A percentile compares a stretch with the other conserved stretches of the same genome.
Evolutionary conservation across 192 early-diverging fungal species (phyloP).

Genomic region (Backusella mclennaniae): DNA sequence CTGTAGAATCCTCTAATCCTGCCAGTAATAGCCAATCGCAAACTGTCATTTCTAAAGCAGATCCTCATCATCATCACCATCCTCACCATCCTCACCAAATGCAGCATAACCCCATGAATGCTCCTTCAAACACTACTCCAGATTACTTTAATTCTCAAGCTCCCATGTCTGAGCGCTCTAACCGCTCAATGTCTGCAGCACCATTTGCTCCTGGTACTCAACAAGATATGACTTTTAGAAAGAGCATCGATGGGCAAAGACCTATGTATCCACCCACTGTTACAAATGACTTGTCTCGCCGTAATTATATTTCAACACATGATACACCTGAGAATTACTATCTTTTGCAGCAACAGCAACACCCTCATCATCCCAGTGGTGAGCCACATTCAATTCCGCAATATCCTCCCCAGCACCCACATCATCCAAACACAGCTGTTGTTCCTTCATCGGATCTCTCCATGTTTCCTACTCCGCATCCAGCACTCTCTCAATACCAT

Average conservation of each 20-base stretch:
- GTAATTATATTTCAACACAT: not conserved
- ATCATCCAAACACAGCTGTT: not conserved
- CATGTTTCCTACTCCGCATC: slow-evolving; percentile 13
- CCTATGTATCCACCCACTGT: not conserved
- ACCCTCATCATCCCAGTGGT: not conserved
- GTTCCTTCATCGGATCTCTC: not conserved
- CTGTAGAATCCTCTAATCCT: not conserved
- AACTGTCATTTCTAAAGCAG: not conserved
- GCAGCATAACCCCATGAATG: slow-evolving; percentile 1
- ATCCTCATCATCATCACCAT: not conserved
- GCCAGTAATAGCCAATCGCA: not conserved
- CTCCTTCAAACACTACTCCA: not conserved
- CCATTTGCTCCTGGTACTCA: not conserved
- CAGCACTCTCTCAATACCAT: not conserved
- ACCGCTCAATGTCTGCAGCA: not conserved
- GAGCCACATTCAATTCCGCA: not conserved
- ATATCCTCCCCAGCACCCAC: not conserved
- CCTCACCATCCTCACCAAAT: not conserved
- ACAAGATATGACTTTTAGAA: not conserved
- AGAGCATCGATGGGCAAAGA: not conserved
- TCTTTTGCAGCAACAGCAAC: not conserved
- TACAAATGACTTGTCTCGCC: not conserved
- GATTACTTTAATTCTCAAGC: not conserved
- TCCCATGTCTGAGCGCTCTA: not conserved
- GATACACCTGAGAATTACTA: not conserved